phyloP scores from a whole-genome alignment of 257 asterid species.

The Ballota nigra region DNA sequence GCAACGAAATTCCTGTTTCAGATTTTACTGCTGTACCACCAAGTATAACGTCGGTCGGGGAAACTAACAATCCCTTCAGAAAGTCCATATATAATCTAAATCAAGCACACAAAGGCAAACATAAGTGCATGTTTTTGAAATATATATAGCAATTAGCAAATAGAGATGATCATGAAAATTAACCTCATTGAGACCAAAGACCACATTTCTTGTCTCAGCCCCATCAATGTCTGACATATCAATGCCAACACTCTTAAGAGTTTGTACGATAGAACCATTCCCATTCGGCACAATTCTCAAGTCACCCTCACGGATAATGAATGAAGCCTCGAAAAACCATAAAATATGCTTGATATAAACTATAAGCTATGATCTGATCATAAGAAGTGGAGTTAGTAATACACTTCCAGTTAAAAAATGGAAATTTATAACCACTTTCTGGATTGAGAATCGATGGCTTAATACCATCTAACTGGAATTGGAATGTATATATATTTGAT shows the following conservation, averaged over 20 bases:
- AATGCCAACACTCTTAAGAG: not conserved
- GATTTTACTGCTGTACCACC: not conserved
- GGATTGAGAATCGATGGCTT: too few species aligned
- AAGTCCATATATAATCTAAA: not conserved
- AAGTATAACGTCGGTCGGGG: not conserved
- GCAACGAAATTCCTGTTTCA: too few species aligned
- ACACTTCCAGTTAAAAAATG: too few species aligned
- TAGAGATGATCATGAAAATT: not conserved
- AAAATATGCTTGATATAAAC: not conserved
- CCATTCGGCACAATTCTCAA: not conserved
- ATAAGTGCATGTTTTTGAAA: too few species aligned
- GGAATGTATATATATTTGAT: not conserved
- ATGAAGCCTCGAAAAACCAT: not conserved
- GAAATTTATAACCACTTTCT: not conserved
- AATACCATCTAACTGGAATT: not conserved
- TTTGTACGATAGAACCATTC: not conserved
- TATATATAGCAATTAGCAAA: not conserved
- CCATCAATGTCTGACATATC: not conserved
- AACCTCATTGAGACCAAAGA: not conserved
- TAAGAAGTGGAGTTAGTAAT: too few species aligned
- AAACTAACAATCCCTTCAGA: slow-evolving; percentile 11
- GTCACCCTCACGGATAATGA: slow-evolving; percentile 17
- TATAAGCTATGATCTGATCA: too few species aligned
- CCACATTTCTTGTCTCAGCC: not conserved
- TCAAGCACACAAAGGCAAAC: too few species aligned